Evolutionary conservation across 2,329 filamentous ascomycete genomes (phyloP), one percentile per base, ranked within the genome.

Genomic region (Mycosphaerella sp.): DNA sequence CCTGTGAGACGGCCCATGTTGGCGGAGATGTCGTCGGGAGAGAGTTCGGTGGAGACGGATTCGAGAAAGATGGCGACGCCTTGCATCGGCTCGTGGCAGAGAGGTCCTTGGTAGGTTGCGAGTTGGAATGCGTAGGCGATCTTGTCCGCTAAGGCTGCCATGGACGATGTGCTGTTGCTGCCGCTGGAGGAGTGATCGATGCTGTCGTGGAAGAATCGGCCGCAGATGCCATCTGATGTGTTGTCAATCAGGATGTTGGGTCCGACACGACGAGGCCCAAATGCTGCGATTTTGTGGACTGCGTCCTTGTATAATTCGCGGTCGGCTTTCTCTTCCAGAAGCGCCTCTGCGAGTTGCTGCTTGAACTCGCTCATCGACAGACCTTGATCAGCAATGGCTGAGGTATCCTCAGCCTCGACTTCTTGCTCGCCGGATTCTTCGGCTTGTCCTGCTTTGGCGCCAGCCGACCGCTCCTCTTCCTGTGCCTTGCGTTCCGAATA

Each of bases 41-140:
- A 72, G 4, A 81, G 75, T 51, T 78, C 74, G 34, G 95, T 76
- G 3, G 77, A 74, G 31, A 96, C 76, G 45, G 89, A 84, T 70
- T 98, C 91, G 46, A 98, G 77, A 69, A 95, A 87, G 45, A 97
- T 87, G 40, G 91, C 93, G 23, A 96, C 80, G 47, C 93, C 93
- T 73, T 96, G 92, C 45, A 96, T 84, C 0, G 93, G 92, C 69
- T 98, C 93, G 64, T 89, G 81, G 72, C 93, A 97, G 48, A 97
- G 80, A 0, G 93, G 91, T 0, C 93, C 93, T 72, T 95, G 89
- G 21, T 84, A 81, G 0, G 86, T 95, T 39, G 89, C 87, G 12
- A 97, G 84, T 70, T 98, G 93, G 78, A 98, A 98, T 45, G 89
- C 91, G 69, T 98, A 91, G 7, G 83, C 78, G 59, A 97, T 87